These are phyloP conservation scores for Cokeromyces recurvatus DNA, from an alignment of 371 early-diverging fungal species.

Conservation along the genomic window DNA sequence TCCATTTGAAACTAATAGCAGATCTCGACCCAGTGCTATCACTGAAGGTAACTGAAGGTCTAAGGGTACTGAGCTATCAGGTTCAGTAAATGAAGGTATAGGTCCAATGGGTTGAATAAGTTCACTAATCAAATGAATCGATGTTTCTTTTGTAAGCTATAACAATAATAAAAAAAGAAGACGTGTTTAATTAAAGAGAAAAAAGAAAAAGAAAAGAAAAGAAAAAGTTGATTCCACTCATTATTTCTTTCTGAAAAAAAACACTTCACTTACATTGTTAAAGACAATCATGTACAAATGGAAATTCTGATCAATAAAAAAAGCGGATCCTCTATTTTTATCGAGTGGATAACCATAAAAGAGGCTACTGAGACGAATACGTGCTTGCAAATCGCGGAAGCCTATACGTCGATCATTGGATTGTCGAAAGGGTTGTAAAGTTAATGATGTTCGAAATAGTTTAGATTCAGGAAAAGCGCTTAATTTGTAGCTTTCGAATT, in stretches of 20 bases:
- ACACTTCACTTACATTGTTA: conserved; percentile 40
- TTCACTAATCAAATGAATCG: conserved; percentile 9
- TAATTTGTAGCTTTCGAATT: conserved; percentile 72
- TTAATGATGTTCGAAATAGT: conserved; percentile 22
- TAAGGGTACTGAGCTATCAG: conserved; percentile 18
- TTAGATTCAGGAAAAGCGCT: conserved; percentile 34
- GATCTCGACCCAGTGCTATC: conserved; percentile 16
- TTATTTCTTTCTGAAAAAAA: too few species aligned
- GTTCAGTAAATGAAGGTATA: conserved; percentile 29
- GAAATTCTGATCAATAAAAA: conserved; percentile 42
- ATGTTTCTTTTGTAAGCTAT: conserved; percentile 6
- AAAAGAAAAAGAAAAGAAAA: background rate
- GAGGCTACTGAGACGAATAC: conserved; percentile 68
- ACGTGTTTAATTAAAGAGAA: too few species aligned
- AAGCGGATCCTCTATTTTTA: conserved; percentile 22
- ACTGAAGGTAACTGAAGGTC: conserved; percentile 34
- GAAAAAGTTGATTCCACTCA: background rate
- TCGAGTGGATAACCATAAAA: conserved; percentile 36
- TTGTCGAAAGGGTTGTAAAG: conserved; percentile 8
- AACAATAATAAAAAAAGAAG: too few species aligned
- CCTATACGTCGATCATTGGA: conserved; percentile 20
- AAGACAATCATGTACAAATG: conserved; percentile 32
- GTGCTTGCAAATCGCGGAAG: conserved; percentile 62
- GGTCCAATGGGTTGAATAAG: conserved; percentile 21
- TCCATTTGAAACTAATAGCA: conserved; percentile 31